These are phyloP conservation scores for Magnaporthiopsis incrustans DNA, from an alignment of 2,329 filamentous ascomycete genomes.

Conservation along the genomic window DNA sequence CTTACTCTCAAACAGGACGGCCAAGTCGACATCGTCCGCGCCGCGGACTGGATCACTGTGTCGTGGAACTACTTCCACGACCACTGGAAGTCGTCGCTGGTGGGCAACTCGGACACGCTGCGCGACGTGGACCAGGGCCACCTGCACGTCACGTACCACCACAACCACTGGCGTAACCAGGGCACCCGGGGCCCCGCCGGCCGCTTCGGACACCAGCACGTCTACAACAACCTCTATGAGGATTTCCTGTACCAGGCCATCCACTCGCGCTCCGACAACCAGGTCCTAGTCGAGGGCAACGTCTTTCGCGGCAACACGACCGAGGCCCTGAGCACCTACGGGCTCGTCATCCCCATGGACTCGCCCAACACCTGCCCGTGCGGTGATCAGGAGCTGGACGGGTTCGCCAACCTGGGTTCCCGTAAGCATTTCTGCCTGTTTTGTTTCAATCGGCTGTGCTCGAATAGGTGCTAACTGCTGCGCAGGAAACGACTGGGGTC, in stretches of 20 bases:
- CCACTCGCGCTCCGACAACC: constrained; percentile 39
- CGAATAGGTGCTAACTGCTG: not conserved
- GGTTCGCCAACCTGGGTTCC: constrained; percentile 44
- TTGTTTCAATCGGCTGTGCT: not conserved
- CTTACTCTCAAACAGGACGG: constrained; percentile 25
- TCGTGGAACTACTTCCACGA: constrained; percentile 42
- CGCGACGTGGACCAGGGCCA: constrained; percentile 33
- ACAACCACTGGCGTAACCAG: constrained; percentile 38
- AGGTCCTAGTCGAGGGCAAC: constrained; percentile 40
- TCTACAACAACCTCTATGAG: constrained; percentile 42
- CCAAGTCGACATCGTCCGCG: constrained; percentile 36
- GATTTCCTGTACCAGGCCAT: constrained; percentile 39
- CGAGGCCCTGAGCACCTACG: constrained; percentile 44
- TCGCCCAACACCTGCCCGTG: constrained; percentile 44
- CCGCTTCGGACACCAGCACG: constrained; percentile 39
- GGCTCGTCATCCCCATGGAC: constrained; percentile 45
- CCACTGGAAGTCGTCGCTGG: constrained; percentile 37
- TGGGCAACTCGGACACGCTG: constrained; percentile 31
- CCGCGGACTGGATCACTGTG: constrained; percentile 36
- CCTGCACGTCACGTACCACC: constrained; percentile 40
- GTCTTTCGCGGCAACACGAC: constrained; percentile 37
- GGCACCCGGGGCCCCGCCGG: constrained; percentile 39
- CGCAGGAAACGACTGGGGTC: constrained; percentile 38
- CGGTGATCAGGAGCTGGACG: constrained; percentile 46
- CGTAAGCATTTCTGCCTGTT: constrained; percentile 25